These are phyloP conservation scores for Pistacia atlantica DNA, from an alignment of 345 rosid genomes.

Conservation along the genomic window DNA sequence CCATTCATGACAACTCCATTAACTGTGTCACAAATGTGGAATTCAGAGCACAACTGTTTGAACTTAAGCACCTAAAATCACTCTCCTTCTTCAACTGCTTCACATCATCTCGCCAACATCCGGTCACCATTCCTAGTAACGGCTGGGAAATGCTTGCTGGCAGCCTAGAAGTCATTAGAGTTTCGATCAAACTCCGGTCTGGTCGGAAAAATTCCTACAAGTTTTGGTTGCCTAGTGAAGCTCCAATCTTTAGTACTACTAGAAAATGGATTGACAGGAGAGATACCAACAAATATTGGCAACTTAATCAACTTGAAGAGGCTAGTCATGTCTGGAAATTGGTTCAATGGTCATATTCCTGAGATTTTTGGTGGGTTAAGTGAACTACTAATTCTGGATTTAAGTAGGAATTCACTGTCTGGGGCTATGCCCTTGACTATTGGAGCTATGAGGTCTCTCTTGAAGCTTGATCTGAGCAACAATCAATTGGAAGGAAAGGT, in stretches of 20 bases:
- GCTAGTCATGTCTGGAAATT: slow-evolving; percentile 71
- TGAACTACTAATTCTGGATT: slow-evolving; percentile 70
- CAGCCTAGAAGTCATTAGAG: slow-evolving; percentile 66
- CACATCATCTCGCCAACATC: slow-evolving; percentile 42
- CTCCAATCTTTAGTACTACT: slow-evolving; percentile 76
- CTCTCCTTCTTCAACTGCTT: slow-evolving; percentile 75
- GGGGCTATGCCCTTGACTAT: slow-evolving; percentile 61
- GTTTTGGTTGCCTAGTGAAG: slow-evolving; percentile 51
- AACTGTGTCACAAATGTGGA: slow-evolving; percentile 51
- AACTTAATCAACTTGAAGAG: slow-evolving; percentile 59
- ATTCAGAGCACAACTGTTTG: slow-evolving; percentile 65
- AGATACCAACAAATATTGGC: slow-evolving; percentile 52
- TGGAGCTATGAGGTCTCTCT: slow-evolving; percentile 57
- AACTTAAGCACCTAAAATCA: slow-evolving; percentile 77
- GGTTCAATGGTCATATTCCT: slow-evolving; percentile 62
- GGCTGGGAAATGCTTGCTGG: slow-evolving; percentile 61
- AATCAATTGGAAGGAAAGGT: slow-evolving; percentile 58
- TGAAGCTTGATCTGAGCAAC: slow-evolving; percentile 87
- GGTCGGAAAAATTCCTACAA: slow-evolving; percentile 60
- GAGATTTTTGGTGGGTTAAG: slow-evolving; percentile 46
- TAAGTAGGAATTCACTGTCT: slow-evolving; percentile 71
- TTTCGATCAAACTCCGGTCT: slow-evolving; percentile 83
- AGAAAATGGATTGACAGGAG: slow-evolving; percentile 69
- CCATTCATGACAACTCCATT: slow-evolving; percentile 70
- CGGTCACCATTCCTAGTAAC: slow-evolving; percentile 37